Evolutionary conservation across 73 alveolate species (phyloP).

Genomic region (Paraurostyla sp.): DNA sequence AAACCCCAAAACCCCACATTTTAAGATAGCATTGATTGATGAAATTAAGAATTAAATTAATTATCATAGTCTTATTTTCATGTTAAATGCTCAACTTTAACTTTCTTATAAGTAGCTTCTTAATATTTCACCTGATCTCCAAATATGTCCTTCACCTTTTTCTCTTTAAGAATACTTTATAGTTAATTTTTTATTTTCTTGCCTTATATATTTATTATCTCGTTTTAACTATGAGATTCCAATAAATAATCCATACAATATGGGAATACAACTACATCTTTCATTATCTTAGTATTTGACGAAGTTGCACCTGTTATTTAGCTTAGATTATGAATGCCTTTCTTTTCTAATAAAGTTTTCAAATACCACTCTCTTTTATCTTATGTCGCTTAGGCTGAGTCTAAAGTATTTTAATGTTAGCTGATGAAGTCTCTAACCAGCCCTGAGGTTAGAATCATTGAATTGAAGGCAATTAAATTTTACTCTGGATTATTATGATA

Average conservation of each 20-base stretch:
- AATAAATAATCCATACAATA: not conserved
- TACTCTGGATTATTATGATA: not conserved
- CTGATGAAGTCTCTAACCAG: not conserved
- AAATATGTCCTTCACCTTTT: not conserved
- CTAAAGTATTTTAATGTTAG: not conserved
- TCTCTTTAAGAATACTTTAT: not conserved
- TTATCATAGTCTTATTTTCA: no score
- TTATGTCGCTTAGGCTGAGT: not conserved
- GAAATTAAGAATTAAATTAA: no score
- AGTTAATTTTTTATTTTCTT: not conserved
- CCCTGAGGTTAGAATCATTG: not conserved
- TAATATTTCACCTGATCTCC: not conserved
- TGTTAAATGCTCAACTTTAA: not conserved
- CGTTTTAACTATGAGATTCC: not conserved
- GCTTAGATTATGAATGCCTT: not conserved
- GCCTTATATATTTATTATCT: not conserved
- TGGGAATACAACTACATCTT: not conserved
- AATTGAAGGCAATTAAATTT: not conserved
- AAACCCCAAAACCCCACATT: no score
- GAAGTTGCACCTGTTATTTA: not conserved
- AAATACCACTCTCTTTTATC: not conserved
- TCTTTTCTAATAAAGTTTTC: not conserved
- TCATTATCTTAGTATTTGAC: not conserved
- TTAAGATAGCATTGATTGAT: no score
- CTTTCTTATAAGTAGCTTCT: not conserved